A percentile compares a stretch with the other conserved stretches of the same genome.
These are phyloP conservation scores for Ambrosia trifida DNA, from an alignment of 129 eudicot species.

Conservation along the genomic window DNA sequence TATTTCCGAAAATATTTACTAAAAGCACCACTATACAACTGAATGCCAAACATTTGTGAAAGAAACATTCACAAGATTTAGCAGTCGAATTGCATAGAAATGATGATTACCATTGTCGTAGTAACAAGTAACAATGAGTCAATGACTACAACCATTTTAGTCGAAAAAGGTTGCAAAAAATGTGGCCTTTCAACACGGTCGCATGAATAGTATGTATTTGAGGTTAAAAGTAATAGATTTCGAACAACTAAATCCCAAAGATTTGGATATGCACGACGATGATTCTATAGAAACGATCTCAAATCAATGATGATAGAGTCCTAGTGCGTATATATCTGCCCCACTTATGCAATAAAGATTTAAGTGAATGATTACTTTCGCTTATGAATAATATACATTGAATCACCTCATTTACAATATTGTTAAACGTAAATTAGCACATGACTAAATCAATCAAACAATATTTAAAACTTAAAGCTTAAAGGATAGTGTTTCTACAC, in stretches of 20 bases:
- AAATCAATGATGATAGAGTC: background rate
- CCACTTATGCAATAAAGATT: background rate
- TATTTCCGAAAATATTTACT: too few species aligned
- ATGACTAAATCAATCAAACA: background rate
- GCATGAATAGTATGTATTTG: too few species aligned
- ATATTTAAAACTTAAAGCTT: background rate
- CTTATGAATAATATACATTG: conserved; percentile 4
- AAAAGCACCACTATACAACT: too few species aligned
- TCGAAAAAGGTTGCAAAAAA: too few species aligned
- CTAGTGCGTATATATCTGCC: conserved; percentile 1
- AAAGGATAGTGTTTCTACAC: background rate
- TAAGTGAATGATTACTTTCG: background rate
- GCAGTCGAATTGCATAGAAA: too few species aligned
- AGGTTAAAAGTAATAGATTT: background rate
- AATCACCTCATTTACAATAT: conserved; percentile 1
- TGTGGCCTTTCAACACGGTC: too few species aligned
- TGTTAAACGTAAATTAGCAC: background rate
- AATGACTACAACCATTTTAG: too few species aligned
- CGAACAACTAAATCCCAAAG: background rate
- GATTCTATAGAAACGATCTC: background rate
- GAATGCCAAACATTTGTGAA: too few species aligned
- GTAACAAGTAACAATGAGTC: too few species aligned
- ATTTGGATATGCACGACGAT: conserved; percentile 21
- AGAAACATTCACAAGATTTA: too few species aligned
- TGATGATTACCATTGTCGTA: too few species aligned